Percentiles rank a stretch among this genome's conserved stretches.
Conservation (phyloP, 1,284 basidiomycete species). For the Clitocybe nebularis region DNA sequence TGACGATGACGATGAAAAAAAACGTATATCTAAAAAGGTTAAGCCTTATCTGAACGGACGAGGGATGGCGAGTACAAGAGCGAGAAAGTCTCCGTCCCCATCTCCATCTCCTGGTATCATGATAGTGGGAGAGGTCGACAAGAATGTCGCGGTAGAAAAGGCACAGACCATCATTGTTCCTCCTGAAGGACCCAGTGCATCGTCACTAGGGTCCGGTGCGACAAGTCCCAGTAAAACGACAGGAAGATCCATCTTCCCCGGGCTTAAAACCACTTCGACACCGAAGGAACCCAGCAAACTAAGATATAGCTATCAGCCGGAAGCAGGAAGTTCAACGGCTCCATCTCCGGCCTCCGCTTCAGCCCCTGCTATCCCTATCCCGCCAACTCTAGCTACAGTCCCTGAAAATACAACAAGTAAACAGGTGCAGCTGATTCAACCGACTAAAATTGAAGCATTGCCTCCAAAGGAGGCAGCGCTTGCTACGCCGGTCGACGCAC, state of each 20-base stretch:
- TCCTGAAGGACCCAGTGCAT: constrained; percentile 11
- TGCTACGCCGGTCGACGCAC: constrained; percentile 15
- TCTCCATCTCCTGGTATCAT: constrained; percentile 19
- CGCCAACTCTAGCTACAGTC: no score
- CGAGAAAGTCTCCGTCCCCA: constrained; percentile 3
- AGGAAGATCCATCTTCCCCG: constrained; percentile 15
- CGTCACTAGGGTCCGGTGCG: constrained; percentile 5
- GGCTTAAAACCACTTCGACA: constrained; percentile 35
- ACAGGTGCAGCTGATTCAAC: no score
- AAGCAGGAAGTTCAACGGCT: constrained; percentile 20
- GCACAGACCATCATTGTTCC: constrained; percentile 13
- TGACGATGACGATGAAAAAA: constrained; percentile 25
- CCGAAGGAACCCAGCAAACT: constrained; percentile 74
- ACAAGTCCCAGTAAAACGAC: constrained; percentile 7
- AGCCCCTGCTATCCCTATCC: constrained; percentile 8
- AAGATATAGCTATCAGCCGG: constrained; percentile 57
- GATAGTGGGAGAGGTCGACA: constrained; percentile 25
- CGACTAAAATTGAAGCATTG: no score
- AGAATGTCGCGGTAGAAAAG: constrained; percentile 17
- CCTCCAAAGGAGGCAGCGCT: constrained; percentile 31
- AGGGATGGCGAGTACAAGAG: constrained; percentile 12
- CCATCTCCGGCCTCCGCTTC: constrained; percentile 20
- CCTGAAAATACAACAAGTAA: no score
- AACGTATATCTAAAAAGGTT: constrained; percentile 24
- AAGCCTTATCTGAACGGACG: constrained; percentile 26